Base-by-base conservation (phyloP, 2,329 filamentous ascomycete genomes). In the Orbilia ellipsospora region DNA sequence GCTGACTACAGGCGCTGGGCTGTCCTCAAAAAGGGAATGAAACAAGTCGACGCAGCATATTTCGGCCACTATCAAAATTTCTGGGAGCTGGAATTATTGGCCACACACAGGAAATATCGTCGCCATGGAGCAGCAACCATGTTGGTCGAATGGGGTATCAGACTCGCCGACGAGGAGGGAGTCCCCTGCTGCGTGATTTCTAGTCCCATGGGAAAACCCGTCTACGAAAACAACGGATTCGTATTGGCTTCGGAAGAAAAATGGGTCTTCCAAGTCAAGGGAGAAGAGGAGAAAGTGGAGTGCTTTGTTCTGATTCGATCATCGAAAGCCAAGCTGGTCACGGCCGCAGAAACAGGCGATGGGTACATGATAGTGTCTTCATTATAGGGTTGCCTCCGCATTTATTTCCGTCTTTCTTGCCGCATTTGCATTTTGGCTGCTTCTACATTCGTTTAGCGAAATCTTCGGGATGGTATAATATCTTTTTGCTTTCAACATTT, bases 351-450 rank as follows among this genome's bases (percentile, higher is more conserved):
- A 40, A 64, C 70, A 36, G 70, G 70, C 20, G 63, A 74, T 59
- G 70, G 70, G 5, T 74, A 74, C 63, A 67, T 74, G 70, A 68
- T 74, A 67, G 70, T 74, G 16, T 73, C 68, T 40, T 68, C 70
- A 59, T 64, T 74, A 74, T 74, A 74, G 64, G 63, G 62, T 70
- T 51, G 51, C 48, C 62, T 23, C n/a, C 48, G n/a, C 18, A 13
- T 8, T 52, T 13, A 20, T 23, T 23, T 52, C 48, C 18, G n/a
- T 18, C 16, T 52, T 52, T 52, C 48, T 62, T 52, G 12, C 18
- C n/a, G 7, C 26, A 55, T 26, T 36, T 56, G 1, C 26, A 10
- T 26, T 62, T 42, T 44, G 42, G 23, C 15, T 54, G 10, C 42
- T 31, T 50, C 42, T 42, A 45, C 23, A 23, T 61, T 61, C 23